Evolutionary conservation across 805 yeast genomes (phyloP).

Genomic region (Starmerella floricola): DNA sequence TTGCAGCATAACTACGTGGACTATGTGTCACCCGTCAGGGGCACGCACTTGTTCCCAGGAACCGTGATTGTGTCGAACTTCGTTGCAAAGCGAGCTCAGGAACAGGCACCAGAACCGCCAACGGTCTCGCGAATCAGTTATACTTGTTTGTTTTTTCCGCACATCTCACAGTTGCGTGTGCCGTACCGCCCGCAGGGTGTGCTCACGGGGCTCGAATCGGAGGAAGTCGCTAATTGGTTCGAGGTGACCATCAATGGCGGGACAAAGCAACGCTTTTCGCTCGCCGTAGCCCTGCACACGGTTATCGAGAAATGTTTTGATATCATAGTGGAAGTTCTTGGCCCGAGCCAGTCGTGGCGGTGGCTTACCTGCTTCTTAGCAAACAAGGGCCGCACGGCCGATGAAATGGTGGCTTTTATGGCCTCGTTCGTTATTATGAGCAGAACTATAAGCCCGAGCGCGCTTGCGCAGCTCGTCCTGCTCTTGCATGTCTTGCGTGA

Average conservation of each 20-base stretch:
- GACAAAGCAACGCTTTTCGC: not conserved
- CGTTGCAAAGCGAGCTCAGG: too few relatives aligned
- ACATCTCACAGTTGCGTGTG: conserved; percentile 2
- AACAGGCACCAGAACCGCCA: not conserved
- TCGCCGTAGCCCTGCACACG: not conserved
- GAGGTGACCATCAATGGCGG: not conserved
- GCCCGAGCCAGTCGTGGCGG: conserved; percentile 1
- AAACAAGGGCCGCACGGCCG: too few relatives aligned
- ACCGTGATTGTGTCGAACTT: not conserved
- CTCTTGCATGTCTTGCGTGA: conserved; percentile 69
- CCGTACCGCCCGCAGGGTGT: not conserved
- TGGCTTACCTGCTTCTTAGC: conserved; percentile 2
- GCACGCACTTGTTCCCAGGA: conserved; percentile 10
- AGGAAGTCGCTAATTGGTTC: conserved; percentile 4
- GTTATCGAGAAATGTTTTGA: conserved; percentile 2
- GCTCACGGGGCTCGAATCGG: not conserved
- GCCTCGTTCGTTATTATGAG: not conserved
- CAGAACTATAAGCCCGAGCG: not conserved
- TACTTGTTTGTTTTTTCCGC: conserved; percentile 9
- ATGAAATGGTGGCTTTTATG: conserved; percentile 7
- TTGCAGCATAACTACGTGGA: conserved; percentile 5
- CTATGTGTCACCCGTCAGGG: conserved; percentile 7
- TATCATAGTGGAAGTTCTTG: conserved; percentile 5
- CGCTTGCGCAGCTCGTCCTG: conserved; percentile 36
- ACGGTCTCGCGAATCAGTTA: not conserved